Evolutionary conservation across 1,139 yeast species (phyloP).

Genomic region (Schizosaccharomyces versatilis): DNA sequence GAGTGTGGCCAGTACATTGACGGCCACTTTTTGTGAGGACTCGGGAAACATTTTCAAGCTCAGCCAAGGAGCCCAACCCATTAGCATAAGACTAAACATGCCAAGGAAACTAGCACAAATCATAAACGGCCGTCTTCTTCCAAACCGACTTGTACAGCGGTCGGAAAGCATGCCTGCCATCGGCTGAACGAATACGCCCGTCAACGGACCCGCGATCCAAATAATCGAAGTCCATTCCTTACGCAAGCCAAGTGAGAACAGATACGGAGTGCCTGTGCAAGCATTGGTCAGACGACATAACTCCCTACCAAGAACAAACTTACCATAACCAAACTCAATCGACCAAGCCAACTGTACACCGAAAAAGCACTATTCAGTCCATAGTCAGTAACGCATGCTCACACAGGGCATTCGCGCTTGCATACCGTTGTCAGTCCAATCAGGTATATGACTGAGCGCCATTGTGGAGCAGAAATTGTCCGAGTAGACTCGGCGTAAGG

Average conservation of each 20-base stretch:
- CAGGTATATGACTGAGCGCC: not conserved
- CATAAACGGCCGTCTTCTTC: slow-evolving; percentile 35
- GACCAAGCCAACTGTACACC: not conserved
- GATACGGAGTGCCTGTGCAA: slow-evolving; percentile 20
- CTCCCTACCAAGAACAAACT: not conserved
- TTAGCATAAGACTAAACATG: slow-evolving; percentile 23
- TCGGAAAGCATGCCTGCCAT: slow-evolving; percentile 35
- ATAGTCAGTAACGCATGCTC: no score
- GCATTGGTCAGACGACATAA: not conserved
- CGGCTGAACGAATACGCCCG: slow-evolving; percentile 40
- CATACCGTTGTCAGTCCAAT: not conserved
- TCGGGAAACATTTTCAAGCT: slow-evolving; percentile 12
- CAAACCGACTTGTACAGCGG: slow-evolving; percentile 24
- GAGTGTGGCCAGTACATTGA: slow-evolving; percentile 27
- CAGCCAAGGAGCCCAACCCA: slow-evolving; percentile 29
- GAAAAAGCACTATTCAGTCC: not conserved
- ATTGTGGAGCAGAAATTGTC: no score
- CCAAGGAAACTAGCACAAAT: slow-evolving; percentile 31
- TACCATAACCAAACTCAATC: slow-evolving; percentile 3
- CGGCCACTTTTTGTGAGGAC: slow-evolving; percentile 12
- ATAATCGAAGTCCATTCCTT: slow-evolving; percentile 31
- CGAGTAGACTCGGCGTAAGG: no score
- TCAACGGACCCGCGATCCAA: slow-evolving; percentile 42
- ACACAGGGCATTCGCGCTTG: no score
- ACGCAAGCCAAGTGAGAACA: slow-evolving; percentile 32